Conservation (phyloP, 139 green algal genomes). For the Auxenochlorella pyrenoidosa region DNA sequence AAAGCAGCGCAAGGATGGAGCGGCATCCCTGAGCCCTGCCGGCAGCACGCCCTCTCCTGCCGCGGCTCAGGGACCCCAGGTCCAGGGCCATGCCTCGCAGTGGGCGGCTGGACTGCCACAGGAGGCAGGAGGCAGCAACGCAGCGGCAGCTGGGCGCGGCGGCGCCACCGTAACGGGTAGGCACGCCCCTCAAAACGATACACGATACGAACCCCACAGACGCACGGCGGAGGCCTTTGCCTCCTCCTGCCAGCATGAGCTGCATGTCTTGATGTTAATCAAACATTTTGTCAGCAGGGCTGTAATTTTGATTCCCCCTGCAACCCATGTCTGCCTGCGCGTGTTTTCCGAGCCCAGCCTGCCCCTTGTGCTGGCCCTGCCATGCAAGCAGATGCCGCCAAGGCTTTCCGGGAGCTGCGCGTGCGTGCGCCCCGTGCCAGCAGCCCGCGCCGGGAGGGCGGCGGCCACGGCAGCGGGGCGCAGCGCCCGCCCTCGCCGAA, state of each 20-base stretch:
- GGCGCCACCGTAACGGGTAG: not conserved
- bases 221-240: no score
- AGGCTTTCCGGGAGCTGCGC: slow-evolving; percentile 40
- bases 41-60: not conserved
- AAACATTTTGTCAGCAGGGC: no score
- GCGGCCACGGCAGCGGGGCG: no score
- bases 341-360: not conserved
- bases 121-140: not conserved
- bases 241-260: not conserved
- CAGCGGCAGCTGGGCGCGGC: not conserved
- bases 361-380: no score
- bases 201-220: no score
- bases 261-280: no score
- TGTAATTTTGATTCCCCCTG: no score
- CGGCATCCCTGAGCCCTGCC: not conserved
- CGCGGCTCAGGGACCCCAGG: not conserved
- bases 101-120: not conserved
- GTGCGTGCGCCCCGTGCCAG: slow-evolving; percentile 7
- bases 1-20: not conserved
- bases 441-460: not conserved
- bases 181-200: not conserved
- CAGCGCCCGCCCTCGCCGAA: slow-evolving; percentile 36
- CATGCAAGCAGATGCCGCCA: slow-evolving; percentile 32
- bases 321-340: not conserved
- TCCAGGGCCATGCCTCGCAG: not conserved